These are phyloP conservation scores for Litchi chinensis DNA, from an alignment of 345 rosid species.

Conservation along the genomic window DNA sequence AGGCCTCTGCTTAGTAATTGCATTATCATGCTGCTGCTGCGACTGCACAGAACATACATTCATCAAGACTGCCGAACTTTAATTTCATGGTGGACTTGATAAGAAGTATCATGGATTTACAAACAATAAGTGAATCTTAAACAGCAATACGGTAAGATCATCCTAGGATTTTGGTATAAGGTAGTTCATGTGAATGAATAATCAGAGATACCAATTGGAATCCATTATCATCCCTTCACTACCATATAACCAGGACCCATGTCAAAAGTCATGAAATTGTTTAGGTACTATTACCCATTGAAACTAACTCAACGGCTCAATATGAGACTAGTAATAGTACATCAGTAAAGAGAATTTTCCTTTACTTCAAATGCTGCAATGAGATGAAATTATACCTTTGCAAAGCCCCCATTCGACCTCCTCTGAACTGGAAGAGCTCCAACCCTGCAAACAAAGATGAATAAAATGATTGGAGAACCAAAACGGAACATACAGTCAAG, in stretches of 20 bases:
- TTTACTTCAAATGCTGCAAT: background rate
- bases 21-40: conserved; percentile 39
- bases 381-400: conserved; percentile 53
- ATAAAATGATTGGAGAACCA: conserved; percentile 20
- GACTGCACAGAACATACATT: conserved; percentile 1
- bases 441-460: conserved; percentile 46
- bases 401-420: conserved; percentile 40
- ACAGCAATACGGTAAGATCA: background rate
- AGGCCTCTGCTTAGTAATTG: conserved; percentile 51
- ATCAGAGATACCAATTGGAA: background rate
- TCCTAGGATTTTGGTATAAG: background rate
- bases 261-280: background rate
- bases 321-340: background rate
- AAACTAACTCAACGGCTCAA: background rate
- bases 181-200: background rate
- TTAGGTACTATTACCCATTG: too few relatives aligned
- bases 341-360: background rate
- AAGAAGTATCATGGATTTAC: background rate
- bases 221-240: background rate
- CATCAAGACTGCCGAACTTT: background rate
- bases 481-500: conserved; percentile 2
- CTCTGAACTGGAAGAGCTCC: conserved; percentile 45
- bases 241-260: background rate
- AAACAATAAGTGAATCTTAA: background rate
- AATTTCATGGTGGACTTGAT: background rate